Base-by-base conservation (phyloP, 2,329 filamentous ascomycete genomes). In the Nannizziopsis barbatae region DNA sequence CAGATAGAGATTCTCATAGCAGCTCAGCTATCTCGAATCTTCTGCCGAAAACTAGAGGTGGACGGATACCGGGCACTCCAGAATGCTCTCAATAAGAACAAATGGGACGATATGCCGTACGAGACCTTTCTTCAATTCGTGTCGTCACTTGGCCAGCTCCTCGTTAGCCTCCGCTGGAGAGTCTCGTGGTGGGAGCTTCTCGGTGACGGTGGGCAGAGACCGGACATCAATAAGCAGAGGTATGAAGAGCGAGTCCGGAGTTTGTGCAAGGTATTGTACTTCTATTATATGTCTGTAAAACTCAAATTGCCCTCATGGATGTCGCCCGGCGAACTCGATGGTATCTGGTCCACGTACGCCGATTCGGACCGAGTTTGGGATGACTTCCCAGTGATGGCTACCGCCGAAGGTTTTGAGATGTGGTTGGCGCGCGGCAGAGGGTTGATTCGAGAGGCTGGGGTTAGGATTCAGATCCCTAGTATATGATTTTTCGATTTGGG, bases 41-140 rank as follows among this genome's bases (percentile, higher is more conserved):
- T 71, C 50, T 69, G 68, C 55, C 67, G 69, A 47, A 69, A 70
- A 59, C 58, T 71, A 5, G 69, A 72, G 53, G 65, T 71, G 3
- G 67, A 71, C 56, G 69, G 66, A 2, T 71, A 68, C 61, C 60
- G 62, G 27, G 64, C 65, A 43, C 62, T 72, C 0, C 68, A 72
- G 50, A 65, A 64, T 9, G 62, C 65, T 47, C 67, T 70, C 49
- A 69, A 69, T 60, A 69, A 69, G 50, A 68, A 67, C 53, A 69
- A 69, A 52, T 69, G 67, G 65, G 68, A 69, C 50, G 62, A 67
- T 36, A 65, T 66, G 50, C 65, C 65, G 9, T 61, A 68, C 50
- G 67, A 68, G n/a, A 61, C 62, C 1, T 66, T 69, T 50, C 49
- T 67, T 14, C 63, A 64, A 37, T 69, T 69, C 59, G 52, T 68